A percentile compares a stretch with the other conserved stretches of the same genome.
These are phyloP conservation scores for Penicillium sp. DNA, from an alignment of 2,329 filamentous ascomycete genomes.

Conservation along the genomic window DNA sequence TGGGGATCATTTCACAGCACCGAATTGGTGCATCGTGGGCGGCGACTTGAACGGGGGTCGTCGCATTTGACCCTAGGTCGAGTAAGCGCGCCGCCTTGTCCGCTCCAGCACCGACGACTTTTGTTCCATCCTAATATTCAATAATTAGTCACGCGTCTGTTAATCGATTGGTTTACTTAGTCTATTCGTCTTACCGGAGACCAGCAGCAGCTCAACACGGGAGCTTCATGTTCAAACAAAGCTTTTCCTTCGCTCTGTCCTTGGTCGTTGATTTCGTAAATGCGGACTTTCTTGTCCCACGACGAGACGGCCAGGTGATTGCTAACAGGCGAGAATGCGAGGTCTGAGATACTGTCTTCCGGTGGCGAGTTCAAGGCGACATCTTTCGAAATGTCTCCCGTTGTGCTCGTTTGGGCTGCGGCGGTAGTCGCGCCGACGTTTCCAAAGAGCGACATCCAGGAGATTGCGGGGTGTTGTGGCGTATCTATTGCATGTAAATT, in stretches of 20 bases:
- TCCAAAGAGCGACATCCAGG: conserved; percentile 51
- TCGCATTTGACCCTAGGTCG: conserved; percentile 63
- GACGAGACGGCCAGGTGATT: conserved; percentile 87
- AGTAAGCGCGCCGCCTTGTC: conserved; percentile 88
- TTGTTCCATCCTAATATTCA: conserved; percentile 71
- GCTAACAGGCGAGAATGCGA: conserved; percentile 71
- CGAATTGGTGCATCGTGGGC: conserved; percentile 81
- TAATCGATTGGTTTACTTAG: background rate
- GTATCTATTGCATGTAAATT: background rate
- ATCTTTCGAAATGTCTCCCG: conserved; percentile 88
- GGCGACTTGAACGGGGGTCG: conserved; percentile 64
- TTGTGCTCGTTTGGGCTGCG: conserved; percentile 60
- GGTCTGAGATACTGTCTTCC: conserved; percentile 82
- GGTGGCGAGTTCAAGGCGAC: conserved; percentile 74
- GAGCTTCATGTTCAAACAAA: conserved; percentile 77
- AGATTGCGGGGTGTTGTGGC: background rate
- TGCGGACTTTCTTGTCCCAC: conserved; percentile 97
- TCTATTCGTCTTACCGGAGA: conserved; percentile 63
- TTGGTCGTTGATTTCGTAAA: conserved; percentile 81
- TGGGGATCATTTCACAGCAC: conserved; percentile 73
- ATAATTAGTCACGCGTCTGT: background rate
- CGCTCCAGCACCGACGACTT: conserved; percentile 80
- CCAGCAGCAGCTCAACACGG: conserved; percentile 81
- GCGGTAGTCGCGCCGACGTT: conserved; percentile 45
- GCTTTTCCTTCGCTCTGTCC: conserved; percentile 82